Conservation (phyloP, 331 rosid species). For the Acacia pycnantha region DNA sequence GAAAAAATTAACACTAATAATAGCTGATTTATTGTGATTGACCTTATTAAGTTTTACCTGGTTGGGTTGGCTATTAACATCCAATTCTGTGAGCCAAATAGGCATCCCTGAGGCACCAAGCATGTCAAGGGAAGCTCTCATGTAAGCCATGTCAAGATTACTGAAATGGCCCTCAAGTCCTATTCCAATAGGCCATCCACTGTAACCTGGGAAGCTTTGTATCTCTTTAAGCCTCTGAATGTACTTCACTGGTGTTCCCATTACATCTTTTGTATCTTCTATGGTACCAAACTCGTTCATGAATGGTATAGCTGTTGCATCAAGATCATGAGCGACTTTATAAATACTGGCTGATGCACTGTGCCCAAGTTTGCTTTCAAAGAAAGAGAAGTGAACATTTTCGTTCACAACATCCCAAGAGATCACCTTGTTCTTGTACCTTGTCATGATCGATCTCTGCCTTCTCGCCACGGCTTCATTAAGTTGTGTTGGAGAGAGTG, state of each 20-base stretch:
- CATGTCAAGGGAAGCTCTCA: constrained; percentile 61
- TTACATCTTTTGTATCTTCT: constrained; percentile 48
- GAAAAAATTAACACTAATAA: not conserved
- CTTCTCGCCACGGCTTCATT: constrained; percentile 33
- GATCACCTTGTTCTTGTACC: constrained; percentile 52
- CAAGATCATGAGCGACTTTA: constrained; percentile 41
- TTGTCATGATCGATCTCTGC: constrained; percentile 45
- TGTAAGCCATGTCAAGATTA: constrained; percentile 55
- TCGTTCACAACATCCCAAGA: constrained; percentile 88
- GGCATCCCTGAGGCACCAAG: constrained; percentile 58
- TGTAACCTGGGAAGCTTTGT: constrained; percentile 32
- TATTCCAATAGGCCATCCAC: constrained; percentile 33
- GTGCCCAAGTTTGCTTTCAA: constrained; percentile 47
- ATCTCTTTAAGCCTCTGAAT: constrained; percentile 50
- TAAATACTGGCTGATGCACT: constrained; percentile 31
- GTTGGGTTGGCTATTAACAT: constrained; percentile 38
- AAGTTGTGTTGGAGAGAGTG: constrained; percentile 43
- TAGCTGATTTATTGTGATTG: not conserved
- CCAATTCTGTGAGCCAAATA: constrained; percentile 82
- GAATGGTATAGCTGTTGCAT: constrained; percentile 43
- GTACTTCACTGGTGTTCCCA: constrained; percentile 43
- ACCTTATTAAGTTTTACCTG: constrained; percentile 39
- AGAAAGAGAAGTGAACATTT: constrained; percentile 52
- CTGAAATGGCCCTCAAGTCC: constrained; percentile 72
- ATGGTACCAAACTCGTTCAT: constrained; percentile 66